Conservation (phyloP, 331 rosid species). For the Acacia pycnantha region DNA sequence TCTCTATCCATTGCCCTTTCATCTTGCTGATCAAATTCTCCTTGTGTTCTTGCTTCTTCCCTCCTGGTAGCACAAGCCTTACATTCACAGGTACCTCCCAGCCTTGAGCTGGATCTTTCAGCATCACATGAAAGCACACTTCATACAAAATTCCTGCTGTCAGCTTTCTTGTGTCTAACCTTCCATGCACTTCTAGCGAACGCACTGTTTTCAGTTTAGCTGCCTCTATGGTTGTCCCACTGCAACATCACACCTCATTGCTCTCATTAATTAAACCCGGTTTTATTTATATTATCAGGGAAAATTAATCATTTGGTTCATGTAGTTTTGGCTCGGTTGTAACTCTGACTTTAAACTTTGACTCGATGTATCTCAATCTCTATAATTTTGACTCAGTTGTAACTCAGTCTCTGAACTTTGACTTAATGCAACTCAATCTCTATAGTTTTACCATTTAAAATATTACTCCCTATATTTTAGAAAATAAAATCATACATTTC, state of each 20-base stretch:
- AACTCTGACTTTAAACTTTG: neutral
- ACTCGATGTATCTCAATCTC: too few relatives aligned
- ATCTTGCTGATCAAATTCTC: slow-evolving; percentile 37
- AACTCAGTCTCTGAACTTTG: too few relatives aligned
- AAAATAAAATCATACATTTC: too few relatives aligned
- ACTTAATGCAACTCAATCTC: too few relatives aligned
- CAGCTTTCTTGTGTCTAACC: slow-evolving; percentile 50
- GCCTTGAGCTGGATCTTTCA: slow-evolving; percentile 44
- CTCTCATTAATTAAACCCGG: neutral
- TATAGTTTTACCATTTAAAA: too few relatives aligned
- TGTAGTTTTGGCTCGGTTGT: too few relatives aligned
- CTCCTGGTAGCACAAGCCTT: slow-evolving; percentile 52
- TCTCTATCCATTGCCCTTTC: slow-evolving; percentile 50
- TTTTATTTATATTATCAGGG: neutral
- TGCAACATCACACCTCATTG: slow-evolving; percentile 27
- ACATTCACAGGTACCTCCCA: slow-evolving; percentile 65
- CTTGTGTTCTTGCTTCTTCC: slow-evolving; percentile 40
- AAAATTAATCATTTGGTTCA: neutral
- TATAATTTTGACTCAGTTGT: too few relatives aligned
- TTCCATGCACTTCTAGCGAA: slow-evolving; percentile 66
- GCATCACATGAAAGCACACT: slow-evolving; percentile 52
- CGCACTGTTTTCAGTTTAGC: slow-evolving; percentile 58
- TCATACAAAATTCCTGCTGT: slow-evolving; percentile 50
- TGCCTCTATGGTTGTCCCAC: slow-evolving; percentile 45
- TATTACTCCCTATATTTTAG: too few relatives aligned